Percentiles rank a stretch among this genome's conserved stretches.
Evolutionary conservation across 1,139 yeast genomes (phyloP).

Genomic region (Suhomyces ambrosiae): DNA sequence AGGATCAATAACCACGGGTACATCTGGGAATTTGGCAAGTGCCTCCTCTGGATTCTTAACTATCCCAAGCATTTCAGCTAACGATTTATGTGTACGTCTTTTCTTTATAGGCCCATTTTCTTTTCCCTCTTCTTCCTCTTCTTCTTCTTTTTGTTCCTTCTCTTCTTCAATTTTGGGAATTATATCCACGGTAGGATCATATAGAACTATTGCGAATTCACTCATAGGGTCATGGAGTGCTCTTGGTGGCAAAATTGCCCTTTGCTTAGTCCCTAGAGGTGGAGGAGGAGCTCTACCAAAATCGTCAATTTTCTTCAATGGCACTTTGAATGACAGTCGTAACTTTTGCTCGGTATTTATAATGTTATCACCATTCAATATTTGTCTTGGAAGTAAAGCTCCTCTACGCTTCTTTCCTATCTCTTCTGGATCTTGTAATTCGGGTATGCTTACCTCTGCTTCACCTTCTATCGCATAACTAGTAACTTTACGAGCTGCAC

Average conservation of each 20-base stretch:
- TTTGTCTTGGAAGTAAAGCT: constrained; percentile 52
- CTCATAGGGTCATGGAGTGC: constrained; percentile 93
- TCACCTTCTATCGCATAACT: constrained; percentile 31
- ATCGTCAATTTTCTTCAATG: constrained; percentile 39
- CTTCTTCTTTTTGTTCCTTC: constrained; percentile 26
- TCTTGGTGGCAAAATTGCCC: constrained; percentile 72
- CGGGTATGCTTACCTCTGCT: constrained; percentile 19
- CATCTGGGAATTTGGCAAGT: constrained; percentile 65
- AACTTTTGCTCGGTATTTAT: constrained; percentile 38
- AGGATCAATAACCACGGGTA: constrained; percentile 97
- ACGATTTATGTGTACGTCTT: constrained; percentile 57
- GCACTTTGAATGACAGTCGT: constrained; percentile 51
- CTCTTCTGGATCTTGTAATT: constrained; percentile 26
- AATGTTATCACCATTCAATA: constrained; percentile 32
- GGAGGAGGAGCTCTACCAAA: constrained; percentile 49
- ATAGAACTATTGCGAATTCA: constrained; percentile 91
- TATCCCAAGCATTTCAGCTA: constrained; percentile 83
- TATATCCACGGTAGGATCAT: constrained; percentile 88
- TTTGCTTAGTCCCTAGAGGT: constrained; percentile 78
- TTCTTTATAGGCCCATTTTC: constrained; percentile 25
- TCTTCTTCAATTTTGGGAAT: constrained; percentile 52
- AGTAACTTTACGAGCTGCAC: constrained; percentile 33
- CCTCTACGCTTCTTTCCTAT: constrained; percentile 35
- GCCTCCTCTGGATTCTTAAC: constrained; percentile 52
- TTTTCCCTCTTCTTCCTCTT: constrained; percentile 23